Evolutionary conservation across 768 basidiomycete genomes (phyloP).

Genomic region (Hysterangium stoloniferum): DNA sequence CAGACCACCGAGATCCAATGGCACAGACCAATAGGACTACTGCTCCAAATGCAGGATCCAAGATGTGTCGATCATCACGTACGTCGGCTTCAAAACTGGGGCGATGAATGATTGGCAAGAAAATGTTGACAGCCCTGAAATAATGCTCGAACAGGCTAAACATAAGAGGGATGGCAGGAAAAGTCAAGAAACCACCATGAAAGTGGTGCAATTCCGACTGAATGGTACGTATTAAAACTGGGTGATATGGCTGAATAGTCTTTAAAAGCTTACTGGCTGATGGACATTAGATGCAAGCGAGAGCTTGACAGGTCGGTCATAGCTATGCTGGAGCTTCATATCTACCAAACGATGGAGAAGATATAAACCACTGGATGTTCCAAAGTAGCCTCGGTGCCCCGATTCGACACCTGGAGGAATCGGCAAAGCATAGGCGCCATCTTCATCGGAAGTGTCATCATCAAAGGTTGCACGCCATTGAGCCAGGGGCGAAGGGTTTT

Average conservation of each 20-base stretch:
- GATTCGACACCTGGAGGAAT: no score
- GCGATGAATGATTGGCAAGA: slow-evolving; percentile 63
- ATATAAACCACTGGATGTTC: not conserved
- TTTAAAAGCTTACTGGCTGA: slow-evolving; percentile 3
- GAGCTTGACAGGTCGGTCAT: not conserved
- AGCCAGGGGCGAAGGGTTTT: not conserved
- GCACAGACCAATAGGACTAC: slow-evolving; percentile 62
- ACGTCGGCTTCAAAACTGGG: slow-evolving; percentile 62
- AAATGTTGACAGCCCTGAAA: slow-evolving; percentile 52
- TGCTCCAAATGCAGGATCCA: slow-evolving; percentile 51
- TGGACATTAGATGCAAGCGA: not conserved
- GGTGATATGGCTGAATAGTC: slow-evolving; percentile 36
- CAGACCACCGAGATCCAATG: slow-evolving; percentile 22
- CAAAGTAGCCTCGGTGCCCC: no score
- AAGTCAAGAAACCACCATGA: slow-evolving; percentile 31
- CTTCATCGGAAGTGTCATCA: not conserved
- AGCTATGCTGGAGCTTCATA: not conserved
- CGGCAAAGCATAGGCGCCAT: no score
- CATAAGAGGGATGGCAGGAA: slow-evolving; percentile 60
- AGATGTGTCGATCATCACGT: slow-evolving; percentile 42
- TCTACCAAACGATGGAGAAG: not conserved
- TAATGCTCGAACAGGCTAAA: slow-evolving; percentile 54
- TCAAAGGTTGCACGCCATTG: not conserved
- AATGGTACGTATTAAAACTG: slow-evolving; percentile 22
- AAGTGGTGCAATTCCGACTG: slow-evolving; percentile 23